Conservation (phyloP, 2,329 filamentous ascomycete genomes). For the Pyricularia sp. region DNA sequence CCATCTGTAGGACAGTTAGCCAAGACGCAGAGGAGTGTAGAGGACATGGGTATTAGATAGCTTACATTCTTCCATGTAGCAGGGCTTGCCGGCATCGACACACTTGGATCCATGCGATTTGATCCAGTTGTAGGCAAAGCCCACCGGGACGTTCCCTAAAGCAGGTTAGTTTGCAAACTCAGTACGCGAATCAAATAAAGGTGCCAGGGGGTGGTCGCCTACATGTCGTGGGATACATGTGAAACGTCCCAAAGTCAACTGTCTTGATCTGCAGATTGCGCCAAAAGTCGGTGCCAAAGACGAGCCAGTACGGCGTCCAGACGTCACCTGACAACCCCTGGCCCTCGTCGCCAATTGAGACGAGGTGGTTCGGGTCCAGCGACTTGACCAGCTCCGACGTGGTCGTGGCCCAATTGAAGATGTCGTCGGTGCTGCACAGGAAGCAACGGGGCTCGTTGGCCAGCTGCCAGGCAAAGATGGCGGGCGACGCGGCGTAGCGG, state of each 20-base stretch:
- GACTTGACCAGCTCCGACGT: slow-evolving; percentile 53
- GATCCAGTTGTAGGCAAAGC: slow-evolving; percentile 27
- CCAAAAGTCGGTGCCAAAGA: slow-evolving; percentile 43
- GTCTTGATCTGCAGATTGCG: slow-evolving; percentile 38
- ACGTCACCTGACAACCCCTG: slow-evolving; percentile 16
- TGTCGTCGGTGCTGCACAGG: slow-evolving; percentile 45
- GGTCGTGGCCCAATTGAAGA: slow-evolving; percentile 48
- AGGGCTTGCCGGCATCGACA: slow-evolving; percentile 27
- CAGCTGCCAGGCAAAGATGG: slow-evolving; percentile 43
- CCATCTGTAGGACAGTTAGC: slow-evolving; percentile 12
- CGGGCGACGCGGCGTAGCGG: slow-evolving; percentile 33
- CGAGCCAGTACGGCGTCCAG: slow-evolving; percentile 25
- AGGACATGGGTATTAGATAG: slow-evolving; percentile 1
- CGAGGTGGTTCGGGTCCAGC: slow-evolving; percentile 51
- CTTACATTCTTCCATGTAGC: slow-evolving; percentile 31
- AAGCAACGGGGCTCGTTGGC: slow-evolving; percentile 51
- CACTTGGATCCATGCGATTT: slow-evolving; percentile 26
- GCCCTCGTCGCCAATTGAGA: slow-evolving; percentile 50
- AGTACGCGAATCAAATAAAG: not conserved
- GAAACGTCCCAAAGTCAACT: slow-evolving; percentile 40
- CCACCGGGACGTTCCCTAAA: slow-evolving; percentile 20
- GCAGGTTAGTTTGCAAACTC: not conserved
- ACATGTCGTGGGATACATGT: slow-evolving; percentile 27
- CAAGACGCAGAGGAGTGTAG: not conserved
- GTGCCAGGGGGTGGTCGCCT: slow-evolving; percentile 6